Evolutionary conservation across 768 basidiomycete genomes (phyloP), one percentile per base, ranked within the genome.

Genomic region (Kockovaella imperatae): DNA sequence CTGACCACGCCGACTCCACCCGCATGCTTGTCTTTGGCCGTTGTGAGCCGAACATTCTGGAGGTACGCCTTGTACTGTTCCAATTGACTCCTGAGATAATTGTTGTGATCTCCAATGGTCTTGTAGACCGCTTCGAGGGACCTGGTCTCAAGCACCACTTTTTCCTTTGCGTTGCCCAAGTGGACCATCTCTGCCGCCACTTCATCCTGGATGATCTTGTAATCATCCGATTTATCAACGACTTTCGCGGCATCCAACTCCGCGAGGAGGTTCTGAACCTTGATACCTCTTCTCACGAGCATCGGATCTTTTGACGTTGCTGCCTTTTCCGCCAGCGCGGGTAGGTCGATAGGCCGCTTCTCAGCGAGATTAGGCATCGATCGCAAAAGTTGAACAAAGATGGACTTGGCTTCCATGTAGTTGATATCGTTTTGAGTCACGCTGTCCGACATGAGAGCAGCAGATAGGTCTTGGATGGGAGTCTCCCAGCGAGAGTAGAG

Each of bases 1-100:
- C 84, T 84, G 36, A 97, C 85, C 23, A 97, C 95, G 17, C 93
- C 93, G 5, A 96, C 89, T 40, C 83, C 91, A 5, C 68, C 65
- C 3, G 80, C 86, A 45, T 80, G 79, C 21, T 66, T 60, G 56
- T 90, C 88, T 71, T 88, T 89, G 42, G 81, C 78, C 38, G 87
- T 80, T 6, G 85, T 91, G 50, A 90, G 76, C 15, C 95, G 84
- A 23, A 97, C 95, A 68, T 99, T 99, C 75, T 93, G 89, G 14
- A 99, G 77, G 72, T 99, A 99, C 8, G 91, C 90, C 75, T 99
- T 99, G 80, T 99, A 99, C 76, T 96, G 91, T 72, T 99, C 95
- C 56, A 99, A 79, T 73, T 99, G 95, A 25, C 82, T 82, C 39
- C 93, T 80, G 71, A 99, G 77, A 71, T 97, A 99, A 70, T 87